Evolutionary conservation across 768 basidiomycete genomes (phyloP).

Genomic region (Suillus paluster): DNA sequence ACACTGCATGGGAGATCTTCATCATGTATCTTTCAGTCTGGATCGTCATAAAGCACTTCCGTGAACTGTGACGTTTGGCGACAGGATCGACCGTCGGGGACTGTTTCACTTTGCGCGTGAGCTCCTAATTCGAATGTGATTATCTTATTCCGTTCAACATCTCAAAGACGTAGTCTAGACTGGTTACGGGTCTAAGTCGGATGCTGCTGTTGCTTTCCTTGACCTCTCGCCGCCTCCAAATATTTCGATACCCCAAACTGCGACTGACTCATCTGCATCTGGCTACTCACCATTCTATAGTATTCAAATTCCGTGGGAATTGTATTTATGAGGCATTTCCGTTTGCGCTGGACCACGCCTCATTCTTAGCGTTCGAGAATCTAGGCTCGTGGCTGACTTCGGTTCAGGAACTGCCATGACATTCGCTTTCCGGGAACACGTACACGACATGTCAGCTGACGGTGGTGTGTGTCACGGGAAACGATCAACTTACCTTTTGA

Average conservation of each 20-base stretch:
- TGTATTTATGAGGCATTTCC: too few species aligned
- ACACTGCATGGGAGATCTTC: background rate
- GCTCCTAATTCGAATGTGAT: background rate
- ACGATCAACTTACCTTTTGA: too few species aligned
- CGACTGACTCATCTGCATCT: too few species aligned
- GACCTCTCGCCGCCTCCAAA: background rate
- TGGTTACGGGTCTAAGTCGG: too few species aligned
- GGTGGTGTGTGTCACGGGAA: background rate
- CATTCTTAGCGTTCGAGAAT: background rate
- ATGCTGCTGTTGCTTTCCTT: background rate
- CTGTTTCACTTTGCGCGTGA: background rate
- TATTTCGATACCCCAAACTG: background rate
- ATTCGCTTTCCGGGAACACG: background rate
- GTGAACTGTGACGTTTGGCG: too few species aligned
- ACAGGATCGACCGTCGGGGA: background rate
- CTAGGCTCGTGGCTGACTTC: background rate
- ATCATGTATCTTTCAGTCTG: background rate
- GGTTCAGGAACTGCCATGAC: background rate
- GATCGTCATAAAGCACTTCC: background rate
- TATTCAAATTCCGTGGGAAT: too few species aligned
- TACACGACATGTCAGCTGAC: background rate
- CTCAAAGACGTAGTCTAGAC: too few species aligned
- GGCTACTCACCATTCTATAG: background rate
- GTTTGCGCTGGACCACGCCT: background rate
- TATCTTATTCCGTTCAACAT: background rate